Evolutionary conservation across 1,139 yeast genomes (phyloP).

Genomic region (Diutina ranongensis): DNA sequence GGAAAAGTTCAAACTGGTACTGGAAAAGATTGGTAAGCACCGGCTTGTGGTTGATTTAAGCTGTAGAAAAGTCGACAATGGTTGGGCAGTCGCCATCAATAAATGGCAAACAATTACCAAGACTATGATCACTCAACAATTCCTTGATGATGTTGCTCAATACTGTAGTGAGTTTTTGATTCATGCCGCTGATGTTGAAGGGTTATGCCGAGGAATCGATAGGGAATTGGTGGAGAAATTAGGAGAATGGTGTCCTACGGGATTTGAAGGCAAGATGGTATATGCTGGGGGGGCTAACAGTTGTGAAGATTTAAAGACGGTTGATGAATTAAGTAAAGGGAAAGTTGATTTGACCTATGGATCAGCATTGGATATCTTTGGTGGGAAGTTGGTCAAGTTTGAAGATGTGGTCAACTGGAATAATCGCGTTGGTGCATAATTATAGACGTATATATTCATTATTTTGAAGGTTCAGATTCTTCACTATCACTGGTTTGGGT

Average conservation of each 20-base stretch:
- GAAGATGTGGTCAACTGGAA: conserved; percentile 54
- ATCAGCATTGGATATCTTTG: conserved; percentile 87
- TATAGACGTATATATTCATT: too few species aligned
- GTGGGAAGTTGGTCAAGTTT: conserved; percentile 70
- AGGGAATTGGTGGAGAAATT: conserved; percentile 56
- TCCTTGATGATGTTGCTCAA: conserved; percentile 40
- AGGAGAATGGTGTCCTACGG: conserved; percentile 63
- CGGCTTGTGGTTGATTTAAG: conserved; percentile 83
- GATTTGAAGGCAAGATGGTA: conserved; percentile 58
- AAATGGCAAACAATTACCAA: conserved; percentile 90
- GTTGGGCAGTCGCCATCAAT: conserved; percentile 93
- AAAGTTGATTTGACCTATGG: conserved; percentile 89
- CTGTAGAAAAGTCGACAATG: conserved; percentile 44
- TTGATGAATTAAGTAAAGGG: conserved; percentile 56
- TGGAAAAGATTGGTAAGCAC: conserved; percentile 45
- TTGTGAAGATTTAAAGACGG: conserved; percentile 54
- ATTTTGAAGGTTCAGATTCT: too few species aligned
- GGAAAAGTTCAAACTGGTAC: conserved; percentile 39
- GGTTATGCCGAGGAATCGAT: conserved; percentile 87
- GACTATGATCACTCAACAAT: conserved; percentile 39
- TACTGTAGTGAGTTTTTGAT: conserved; percentile 81
- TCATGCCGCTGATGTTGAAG: conserved; percentile 98
- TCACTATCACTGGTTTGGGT: too few species aligned
- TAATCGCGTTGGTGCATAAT: too few species aligned
- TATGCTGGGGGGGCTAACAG: conserved; percentile 96